These are phyloP conservation scores for Neofusicoccum umdonicola DNA, from an alignment of 2,329 filamentous ascomycete genomes.

Conservation along the genomic window DNA sequence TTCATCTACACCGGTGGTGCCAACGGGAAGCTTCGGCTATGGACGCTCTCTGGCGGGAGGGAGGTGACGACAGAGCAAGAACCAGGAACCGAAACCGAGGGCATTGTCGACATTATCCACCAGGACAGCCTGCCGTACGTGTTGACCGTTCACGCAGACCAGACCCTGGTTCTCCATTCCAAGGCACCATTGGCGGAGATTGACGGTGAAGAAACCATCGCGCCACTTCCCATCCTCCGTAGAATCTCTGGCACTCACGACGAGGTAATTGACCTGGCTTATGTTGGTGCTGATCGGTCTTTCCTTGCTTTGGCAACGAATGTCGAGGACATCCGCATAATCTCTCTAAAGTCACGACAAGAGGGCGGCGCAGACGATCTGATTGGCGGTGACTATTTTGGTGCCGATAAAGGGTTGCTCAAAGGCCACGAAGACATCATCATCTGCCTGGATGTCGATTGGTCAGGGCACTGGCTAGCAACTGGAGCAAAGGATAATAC, in stretches of 20 bases:
- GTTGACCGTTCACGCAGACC: slow-evolving; percentile 82
- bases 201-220: slow-evolving; percentile 47
- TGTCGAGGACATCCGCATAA: slow-evolving; percentile 84
- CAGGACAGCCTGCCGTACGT: slow-evolving; percentile 65
- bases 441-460: slow-evolving; percentile 90
- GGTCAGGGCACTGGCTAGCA: slow-evolving; percentile 95
- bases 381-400: slow-evolving; percentile 65
- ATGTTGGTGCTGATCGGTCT: slow-evolving; percentile 75
- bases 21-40: slow-evolving; percentile 77
- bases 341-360: slow-evolving; percentile 59
- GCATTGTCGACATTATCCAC: slow-evolving; percentile 71
- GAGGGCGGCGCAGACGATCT: slow-evolving; percentile 24
- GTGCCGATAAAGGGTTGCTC: slow-evolving; percentile 80
- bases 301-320: slow-evolving; percentile 90
- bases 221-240: slow-evolving; percentile 62
- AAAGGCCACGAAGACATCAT: slow-evolving; percentile 95
- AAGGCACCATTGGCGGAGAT: slow-evolving; percentile 43
- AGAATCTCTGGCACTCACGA: slow-evolving; percentile 95
- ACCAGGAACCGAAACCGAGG: slow-evolving; percentile 57
- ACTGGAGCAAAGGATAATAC: slow-evolving; percentile 97
- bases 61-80: slow-evolving; percentile 77
- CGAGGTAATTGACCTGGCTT: slow-evolving; percentile 92
- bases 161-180: slow-evolving; percentile 77
- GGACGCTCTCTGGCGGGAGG: slow-evolving; percentile 72
- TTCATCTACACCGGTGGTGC: slow-evolving; percentile 82